These are phyloP conservation scores for Ogataea philodendri DNA, from an alignment of 805 yeast species.

Conservation along the genomic window DNA sequence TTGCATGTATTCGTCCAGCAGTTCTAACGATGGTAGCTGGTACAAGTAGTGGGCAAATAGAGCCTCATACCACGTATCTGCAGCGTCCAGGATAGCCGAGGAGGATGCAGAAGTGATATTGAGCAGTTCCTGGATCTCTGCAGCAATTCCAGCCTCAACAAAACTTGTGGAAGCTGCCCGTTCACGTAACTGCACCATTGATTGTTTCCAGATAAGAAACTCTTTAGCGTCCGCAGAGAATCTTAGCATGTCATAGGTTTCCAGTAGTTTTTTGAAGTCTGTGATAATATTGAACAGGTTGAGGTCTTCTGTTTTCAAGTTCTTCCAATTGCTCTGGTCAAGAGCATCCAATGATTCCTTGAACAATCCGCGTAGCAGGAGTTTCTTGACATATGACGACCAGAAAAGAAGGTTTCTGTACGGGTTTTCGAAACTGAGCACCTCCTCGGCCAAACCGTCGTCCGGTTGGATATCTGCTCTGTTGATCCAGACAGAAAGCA, in stretches of 20 bases:
- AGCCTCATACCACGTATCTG: conserved; percentile 69
- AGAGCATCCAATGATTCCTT: conserved; percentile 52
- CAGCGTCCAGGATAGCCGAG: conserved; percentile 46
- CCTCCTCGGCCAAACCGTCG: conserved; percentile 45
- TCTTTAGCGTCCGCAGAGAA: conserved; percentile 39
- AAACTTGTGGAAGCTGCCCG: conserved; percentile 28
- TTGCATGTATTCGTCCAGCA: conserved; percentile 41
- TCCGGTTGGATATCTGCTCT: conserved; percentile 67
- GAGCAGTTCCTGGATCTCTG: conserved; percentile 42
- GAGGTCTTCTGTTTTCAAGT: conserved; percentile 30
- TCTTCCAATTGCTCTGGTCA: conserved; percentile 41
- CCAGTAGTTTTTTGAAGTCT: conserved; percentile 41
- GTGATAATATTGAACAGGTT: conserved; percentile 38
- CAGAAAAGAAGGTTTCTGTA: conserved; percentile 56
- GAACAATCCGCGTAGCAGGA: conserved; percentile 61
- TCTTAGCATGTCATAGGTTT: conserved; percentile 37
- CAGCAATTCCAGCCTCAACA: conserved; percentile 30
- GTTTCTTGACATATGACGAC: conserved; percentile 54
- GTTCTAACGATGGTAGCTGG: conserved; percentile 52
- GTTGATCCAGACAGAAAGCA: conserved; percentile 62
- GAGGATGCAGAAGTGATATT: conserved; percentile 47
- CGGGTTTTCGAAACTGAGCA: conserved; percentile 42
- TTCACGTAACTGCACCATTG: conserved; percentile 51
- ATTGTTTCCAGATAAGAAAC: conserved; percentile 50
- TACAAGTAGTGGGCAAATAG: conserved; percentile 42